Conservation (phyloP, 108 stramenopile species). For the Conticribra weissflogii region DNA sequence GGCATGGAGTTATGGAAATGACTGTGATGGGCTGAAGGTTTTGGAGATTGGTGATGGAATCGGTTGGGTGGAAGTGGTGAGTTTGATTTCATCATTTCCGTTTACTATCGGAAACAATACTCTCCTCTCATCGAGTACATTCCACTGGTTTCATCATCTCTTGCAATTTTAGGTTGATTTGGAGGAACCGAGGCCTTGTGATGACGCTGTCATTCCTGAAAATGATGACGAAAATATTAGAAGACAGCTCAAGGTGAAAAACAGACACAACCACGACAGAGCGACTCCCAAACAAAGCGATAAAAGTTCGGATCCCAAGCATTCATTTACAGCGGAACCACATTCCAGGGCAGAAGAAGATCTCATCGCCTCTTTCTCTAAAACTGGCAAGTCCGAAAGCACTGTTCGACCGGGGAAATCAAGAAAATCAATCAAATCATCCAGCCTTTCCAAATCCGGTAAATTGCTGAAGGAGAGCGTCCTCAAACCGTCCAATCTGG, state of each 20-base stretch:
- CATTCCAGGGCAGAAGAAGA: neutral
- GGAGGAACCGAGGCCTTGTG: too few relatives aligned
- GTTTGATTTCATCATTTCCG: neutral
- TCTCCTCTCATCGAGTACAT: too few relatives aligned
- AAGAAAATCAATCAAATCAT: neutral
- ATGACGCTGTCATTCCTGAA: too few relatives aligned
- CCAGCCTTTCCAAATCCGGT: neutral
- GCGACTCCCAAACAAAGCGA: too few relatives aligned
- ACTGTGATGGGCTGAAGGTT: neutral
- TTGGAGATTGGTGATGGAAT: neutral
- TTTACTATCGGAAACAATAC: too few relatives aligned
- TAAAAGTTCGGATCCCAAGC: neutral
- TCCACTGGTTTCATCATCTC: neutral
- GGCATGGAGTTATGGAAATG: constrained; percentile 7
- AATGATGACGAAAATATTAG: too few relatives aligned
- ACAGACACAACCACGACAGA: too few relatives aligned
- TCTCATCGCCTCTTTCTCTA: too few relatives aligned
- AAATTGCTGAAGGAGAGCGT: neutral
- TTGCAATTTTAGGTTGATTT: too few relatives aligned
- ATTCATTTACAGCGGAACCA: neutral
- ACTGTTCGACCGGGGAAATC: too few relatives aligned
- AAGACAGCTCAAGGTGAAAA: too few relatives aligned
- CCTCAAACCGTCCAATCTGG: neutral
- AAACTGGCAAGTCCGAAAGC: neutral
- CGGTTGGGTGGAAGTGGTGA: constrained; percentile 13